A percentile compares a stretch with the other conserved stretches of the same genome.
phyloP scores from a whole-genome alignment of 116 monocot genomes.

The Zostera marina region DNA sequence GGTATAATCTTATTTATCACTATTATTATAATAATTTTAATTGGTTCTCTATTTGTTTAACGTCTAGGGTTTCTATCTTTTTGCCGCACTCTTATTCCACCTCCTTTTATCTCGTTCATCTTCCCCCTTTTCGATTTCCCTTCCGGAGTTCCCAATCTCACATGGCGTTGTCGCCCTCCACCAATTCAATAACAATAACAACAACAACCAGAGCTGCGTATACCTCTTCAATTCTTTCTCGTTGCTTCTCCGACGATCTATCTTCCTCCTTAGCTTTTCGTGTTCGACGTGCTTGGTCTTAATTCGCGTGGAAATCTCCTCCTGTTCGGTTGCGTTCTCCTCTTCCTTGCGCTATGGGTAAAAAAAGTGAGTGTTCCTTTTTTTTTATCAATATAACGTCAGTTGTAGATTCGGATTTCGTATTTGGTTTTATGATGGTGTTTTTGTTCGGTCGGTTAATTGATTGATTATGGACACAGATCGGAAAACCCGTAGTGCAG shows the following conservation, averaged over 20 bases:
- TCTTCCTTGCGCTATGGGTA: conserved; percentile 9
- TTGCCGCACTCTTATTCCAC: too few species aligned
- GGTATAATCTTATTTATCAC: too few species aligned
- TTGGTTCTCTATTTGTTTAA: too few species aligned
- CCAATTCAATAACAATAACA: too few species aligned
- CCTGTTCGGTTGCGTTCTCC: conserved; percentile 3
- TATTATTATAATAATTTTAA: too few species aligned
- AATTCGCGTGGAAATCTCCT: not conserved
- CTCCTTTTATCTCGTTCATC: too few species aligned
- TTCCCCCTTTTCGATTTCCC: too few species aligned
- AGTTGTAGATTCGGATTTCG: not conserved
- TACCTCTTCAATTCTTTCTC: not conserved
- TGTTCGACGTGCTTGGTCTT: not conserved
- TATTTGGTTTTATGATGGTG: not conserved
- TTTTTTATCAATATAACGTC: not conserved
- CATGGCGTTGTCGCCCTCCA: too few species aligned
- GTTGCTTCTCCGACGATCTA: not conserved
- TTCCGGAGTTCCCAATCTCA: too few species aligned
- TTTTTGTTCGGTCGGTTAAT: not conserved
- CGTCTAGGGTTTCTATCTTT: too few species aligned
- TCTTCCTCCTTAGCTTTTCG: conserved; percentile 1
- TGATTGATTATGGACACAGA: conserved; percentile 3
- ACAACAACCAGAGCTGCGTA: too few species aligned
- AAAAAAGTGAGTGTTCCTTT: conserved; percentile 9
- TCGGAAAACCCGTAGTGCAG: conserved; percentile 7